phyloP scores from a whole-genome alignment of 805 yeast species.

The Wickerhamia fluorescens region DNA sequence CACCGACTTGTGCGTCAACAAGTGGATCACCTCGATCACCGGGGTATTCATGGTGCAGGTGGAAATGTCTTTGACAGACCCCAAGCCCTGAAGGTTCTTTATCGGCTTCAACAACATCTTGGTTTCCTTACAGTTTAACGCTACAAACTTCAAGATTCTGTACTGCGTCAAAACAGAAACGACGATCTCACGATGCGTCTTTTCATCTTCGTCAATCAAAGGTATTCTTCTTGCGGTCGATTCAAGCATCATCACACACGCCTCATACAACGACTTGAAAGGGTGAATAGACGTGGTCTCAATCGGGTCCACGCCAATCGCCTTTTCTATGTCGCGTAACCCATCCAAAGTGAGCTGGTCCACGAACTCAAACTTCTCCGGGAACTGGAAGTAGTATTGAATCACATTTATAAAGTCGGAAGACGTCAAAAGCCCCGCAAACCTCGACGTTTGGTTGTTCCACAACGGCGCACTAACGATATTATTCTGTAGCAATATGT shows the following conservation, averaged over 20 bases:
- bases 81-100: conserved; percentile 59
- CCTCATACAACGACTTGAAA: conserved; percentile 80
- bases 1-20: conserved; percentile 71
- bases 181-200: conserved; percentile 86
- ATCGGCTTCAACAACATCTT: conserved; percentile 74
- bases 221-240: conserved; percentile 91
- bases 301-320: conserved; percentile 77
- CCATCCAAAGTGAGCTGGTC: conserved; percentile 83
- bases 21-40: conserved; percentile 85
- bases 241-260: conserved; percentile 85
- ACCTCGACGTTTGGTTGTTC: conserved; percentile 82
- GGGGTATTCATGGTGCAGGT: conserved; percentile 88
- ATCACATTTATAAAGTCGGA: conserved; percentile 92
- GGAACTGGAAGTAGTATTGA: conserved; percentile 84
- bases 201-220: conserved; percentile 88
- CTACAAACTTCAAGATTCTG: conserved; percentile 90
- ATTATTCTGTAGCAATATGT: conserved; percentile 83
- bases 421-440: conserved; percentile 91
- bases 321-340: conserved; percentile 76
- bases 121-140: conserved; percentile 93
- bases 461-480: conserved; percentile 96
- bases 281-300: conserved; percentile 90
- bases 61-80: conserved; percentile 46
- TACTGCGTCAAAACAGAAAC: conserved; percentile 94
- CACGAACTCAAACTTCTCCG: conserved; percentile 81